Percentiles rank a stretch among this genome's conserved stretches.
Conservation (phyloP, 805 yeast genomes). For the Ogataea naganishii region DNA sequence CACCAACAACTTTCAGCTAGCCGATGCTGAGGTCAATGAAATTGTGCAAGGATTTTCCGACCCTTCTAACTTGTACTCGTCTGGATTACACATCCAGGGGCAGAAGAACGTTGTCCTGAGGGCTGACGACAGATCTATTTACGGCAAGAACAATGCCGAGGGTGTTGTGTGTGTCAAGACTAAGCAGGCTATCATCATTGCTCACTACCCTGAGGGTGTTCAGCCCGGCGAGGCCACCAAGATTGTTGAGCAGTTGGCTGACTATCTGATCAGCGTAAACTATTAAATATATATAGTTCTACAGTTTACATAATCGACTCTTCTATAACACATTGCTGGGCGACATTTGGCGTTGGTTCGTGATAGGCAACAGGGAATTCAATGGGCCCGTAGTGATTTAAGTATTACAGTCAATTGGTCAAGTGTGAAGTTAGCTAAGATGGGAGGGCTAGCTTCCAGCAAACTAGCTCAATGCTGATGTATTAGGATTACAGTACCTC, state of each 20-base stretch:
- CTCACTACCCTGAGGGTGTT: slow-evolving; percentile 88
- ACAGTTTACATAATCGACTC: too few relatives aligned
- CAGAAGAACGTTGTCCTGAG: slow-evolving; percentile 81
- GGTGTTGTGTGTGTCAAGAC: slow-evolving; percentile 92
- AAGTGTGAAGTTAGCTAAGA: too few relatives aligned
- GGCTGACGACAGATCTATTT: slow-evolving; percentile 89
- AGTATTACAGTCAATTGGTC: too few relatives aligned
- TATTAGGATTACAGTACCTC: too few relatives aligned
- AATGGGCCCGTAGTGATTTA: too few relatives aligned
- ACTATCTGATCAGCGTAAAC: slow-evolving; percentile 81
- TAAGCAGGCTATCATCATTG: slow-evolving; percentile 82
- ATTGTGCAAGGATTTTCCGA: slow-evolving; percentile 76
- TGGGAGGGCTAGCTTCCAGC: too few relatives aligned
- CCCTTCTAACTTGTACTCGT: slow-evolving; percentile 70
- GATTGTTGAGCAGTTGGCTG: slow-evolving; percentile 92
- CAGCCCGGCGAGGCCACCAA: slow-evolving; percentile 94
- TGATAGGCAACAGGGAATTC: too few relatives aligned
- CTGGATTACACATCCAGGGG: slow-evolving; percentile 79
- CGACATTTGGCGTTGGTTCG: too few relatives aligned
- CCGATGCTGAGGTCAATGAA: slow-evolving; percentile 61
- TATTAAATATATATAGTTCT: too few relatives aligned
- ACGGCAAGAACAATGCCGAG: slow-evolving; percentile 83
- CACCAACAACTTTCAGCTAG: slow-evolving; percentile 56
- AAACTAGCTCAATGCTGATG: too few relatives aligned
- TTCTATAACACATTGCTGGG: too few relatives aligned